Evolutionary conservation across 306 rosid species (phyloP), one percentile per base, ranked within the genome.

Genomic region (Neltuma alba): DNA sequence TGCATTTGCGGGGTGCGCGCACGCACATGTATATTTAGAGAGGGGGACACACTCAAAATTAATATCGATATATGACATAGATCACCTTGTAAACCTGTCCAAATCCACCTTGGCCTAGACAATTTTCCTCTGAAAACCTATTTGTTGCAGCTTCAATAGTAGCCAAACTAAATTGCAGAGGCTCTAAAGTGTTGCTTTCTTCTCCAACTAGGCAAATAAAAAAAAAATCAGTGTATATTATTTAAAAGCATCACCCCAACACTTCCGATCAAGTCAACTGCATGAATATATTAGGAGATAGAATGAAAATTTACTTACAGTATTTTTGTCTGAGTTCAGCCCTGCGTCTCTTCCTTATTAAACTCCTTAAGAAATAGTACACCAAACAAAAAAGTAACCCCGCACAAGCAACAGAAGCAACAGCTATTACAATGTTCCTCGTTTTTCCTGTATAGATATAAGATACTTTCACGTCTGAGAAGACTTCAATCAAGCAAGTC

Each of bases 21-120:
- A 16, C 5, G 6, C 5, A 18, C n/a, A 48, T 6, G 1, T 2
- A n/a, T 5, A 15, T 18, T n/a, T n/a, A n/a, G n/a, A n/a, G n/a
- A 48, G 0, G 7, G 10, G 14, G 10, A 50, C 9, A 50, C 23
- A 50, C 18, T 20, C 58, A 50, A 50, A 50, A 50, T 50, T 50
- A 18, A 50, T 50, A 50, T 50, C 20, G 9, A 18, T 50, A 10
- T 18, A 18, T 4, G 7, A 18, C 1, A 2, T 25, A 4, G 1
- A 34, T 61, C 44, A 61, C 81, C 81, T 77, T 67, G 57, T 77
- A 67, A 67, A 77, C 81, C 30, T 37, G 31, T 9, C 72, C 72
- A 66, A 37, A 66, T 66, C 72, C 72, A 37, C 72, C 72, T 21
- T 36, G 42, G 30, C 72, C 72, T 37, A 66, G 10, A n/a, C 21